Evolutionary conservation across 148 eudicot genomes (phyloP).

Genomic region (Mesembryanthemum crystallinum): DNA sequence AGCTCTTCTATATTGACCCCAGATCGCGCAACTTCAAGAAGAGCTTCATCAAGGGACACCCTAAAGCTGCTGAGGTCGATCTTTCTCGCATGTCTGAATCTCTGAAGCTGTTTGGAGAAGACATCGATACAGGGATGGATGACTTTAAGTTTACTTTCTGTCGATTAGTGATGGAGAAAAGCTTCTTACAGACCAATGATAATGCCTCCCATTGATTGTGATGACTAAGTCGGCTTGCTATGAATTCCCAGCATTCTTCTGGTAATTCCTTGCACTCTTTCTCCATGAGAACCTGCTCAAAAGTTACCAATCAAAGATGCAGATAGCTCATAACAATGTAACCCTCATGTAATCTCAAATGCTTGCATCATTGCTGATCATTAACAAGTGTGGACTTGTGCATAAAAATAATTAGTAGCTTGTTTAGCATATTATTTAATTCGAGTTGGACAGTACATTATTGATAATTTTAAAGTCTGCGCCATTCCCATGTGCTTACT

Average conservation of each 20-base stretch:
- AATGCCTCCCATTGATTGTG: slow-evolving; percentile 3
- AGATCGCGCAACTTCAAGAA: slow-evolving; percentile 7
- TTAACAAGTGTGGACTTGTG: too few species aligned
- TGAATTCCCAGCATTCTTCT: neutral
- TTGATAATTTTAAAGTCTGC: too few species aligned
- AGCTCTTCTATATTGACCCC: slow-evolving; percentile 3
- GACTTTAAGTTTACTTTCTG: neutral
- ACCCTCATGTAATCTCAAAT: too few species aligned
- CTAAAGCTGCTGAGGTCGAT: slow-evolving; percentile 6
- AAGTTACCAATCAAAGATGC: neutral
- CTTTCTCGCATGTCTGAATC: neutral
- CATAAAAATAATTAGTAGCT: too few species aligned
- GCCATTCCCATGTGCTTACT: too few species aligned
- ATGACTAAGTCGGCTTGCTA: neutral
- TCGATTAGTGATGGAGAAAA: neutral
- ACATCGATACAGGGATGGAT: neutral
- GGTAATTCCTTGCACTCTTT: neutral
- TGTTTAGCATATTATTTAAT: too few species aligned
- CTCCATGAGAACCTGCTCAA: neutral
- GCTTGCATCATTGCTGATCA: too few species aligned
- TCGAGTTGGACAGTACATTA: too few species aligned
- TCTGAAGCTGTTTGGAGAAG: neutral
- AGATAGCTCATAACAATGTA: too few species aligned
- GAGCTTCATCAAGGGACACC: neutral
- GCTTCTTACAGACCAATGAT: neutral